Conservation (phyloP, 2,329 filamentous ascomycete genomes). For the Harringtonia lauricola region DNA sequence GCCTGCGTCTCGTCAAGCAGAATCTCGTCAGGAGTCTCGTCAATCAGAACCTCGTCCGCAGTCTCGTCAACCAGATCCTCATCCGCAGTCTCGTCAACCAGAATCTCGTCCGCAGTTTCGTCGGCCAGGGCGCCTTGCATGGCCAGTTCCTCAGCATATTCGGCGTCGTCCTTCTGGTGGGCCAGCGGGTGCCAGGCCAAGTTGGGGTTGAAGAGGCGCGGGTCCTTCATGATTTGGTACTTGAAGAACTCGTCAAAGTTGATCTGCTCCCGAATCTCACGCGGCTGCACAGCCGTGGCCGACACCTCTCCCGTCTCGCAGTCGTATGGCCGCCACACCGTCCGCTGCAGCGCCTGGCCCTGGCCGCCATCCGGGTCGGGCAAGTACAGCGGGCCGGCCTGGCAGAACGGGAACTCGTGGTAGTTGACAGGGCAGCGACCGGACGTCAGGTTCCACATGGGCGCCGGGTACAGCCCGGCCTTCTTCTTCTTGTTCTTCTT, state of each 20-base stretch:
- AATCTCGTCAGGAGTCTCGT: too few relatives aligned
- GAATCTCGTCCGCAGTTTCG: too few relatives aligned
- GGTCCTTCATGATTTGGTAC: slow-evolving; percentile 1
- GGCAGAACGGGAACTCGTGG: slow-evolving; percentile 9
- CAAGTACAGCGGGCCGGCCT: neutral
- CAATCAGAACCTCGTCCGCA: too few relatives aligned
- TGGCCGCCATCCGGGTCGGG: neutral
- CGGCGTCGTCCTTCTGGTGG: neutral
- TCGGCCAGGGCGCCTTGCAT: too few relatives aligned
- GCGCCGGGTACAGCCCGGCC: slow-evolving; percentile 4
- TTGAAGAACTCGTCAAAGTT: slow-evolving; percentile 9
- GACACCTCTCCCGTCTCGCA: slow-evolving; percentile 3
- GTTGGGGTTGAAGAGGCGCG: slow-evolving; percentile 5
- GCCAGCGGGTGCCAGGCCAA: neutral
- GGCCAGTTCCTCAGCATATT: neutral
- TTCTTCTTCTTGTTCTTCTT: neutral
- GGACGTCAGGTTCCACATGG: slow-evolving; percentile 6
- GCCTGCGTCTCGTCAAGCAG: too few relatives aligned
- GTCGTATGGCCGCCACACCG: slow-evolving; percentile 8
- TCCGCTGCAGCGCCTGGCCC: slow-evolving; percentile 6
- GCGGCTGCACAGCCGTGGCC: slow-evolving; percentile 2
- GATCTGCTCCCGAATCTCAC: slow-evolving; percentile 6
- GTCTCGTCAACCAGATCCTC: too few relatives aligned
- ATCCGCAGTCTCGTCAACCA: neutral
- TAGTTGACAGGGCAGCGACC: slow-evolving; percentile 9